Conservation (phyloP, 2,329 filamentous ascomycete species). For the Botryosphaeria agaves region DNA sequence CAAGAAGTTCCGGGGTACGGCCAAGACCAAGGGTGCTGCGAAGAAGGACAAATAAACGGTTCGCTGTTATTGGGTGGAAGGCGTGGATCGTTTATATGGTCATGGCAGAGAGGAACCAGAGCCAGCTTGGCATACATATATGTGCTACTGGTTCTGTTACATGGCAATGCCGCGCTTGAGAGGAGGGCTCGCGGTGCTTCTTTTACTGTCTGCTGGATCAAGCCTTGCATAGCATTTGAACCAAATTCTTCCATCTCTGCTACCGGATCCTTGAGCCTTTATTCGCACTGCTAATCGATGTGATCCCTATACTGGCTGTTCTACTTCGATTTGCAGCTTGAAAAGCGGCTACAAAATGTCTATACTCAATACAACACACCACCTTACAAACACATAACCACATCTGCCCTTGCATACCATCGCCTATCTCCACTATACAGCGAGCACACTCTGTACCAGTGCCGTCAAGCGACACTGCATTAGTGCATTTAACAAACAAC, state of each 20-base stretch:
- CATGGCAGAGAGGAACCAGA: background rate
- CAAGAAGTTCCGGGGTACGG: slow-evolving; percentile 96
- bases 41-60: slow-evolving; percentile 47
- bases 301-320: no score
- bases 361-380: no score
- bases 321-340: no score
- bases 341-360: no score
- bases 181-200: background rate
- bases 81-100: background rate
- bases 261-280: no score
- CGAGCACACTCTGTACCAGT: no score
- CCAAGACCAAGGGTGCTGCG: slow-evolving; percentile 92
- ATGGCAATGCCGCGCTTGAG: background rate
- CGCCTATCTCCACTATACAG: no score
- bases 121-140: background rate
- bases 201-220: background rate
- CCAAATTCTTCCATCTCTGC: background rate
- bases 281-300: no score
- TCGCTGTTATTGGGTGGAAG: background rate
- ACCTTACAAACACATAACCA: no score
- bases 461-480: no score
- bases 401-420: no score
- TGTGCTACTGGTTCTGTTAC: background rate
- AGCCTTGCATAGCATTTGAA: background rate
- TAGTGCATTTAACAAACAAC: no score